phyloP scores from a whole-genome alignment of 2,329 filamentous ascomycete genomes.

The Fusarium sp. region DNA sequence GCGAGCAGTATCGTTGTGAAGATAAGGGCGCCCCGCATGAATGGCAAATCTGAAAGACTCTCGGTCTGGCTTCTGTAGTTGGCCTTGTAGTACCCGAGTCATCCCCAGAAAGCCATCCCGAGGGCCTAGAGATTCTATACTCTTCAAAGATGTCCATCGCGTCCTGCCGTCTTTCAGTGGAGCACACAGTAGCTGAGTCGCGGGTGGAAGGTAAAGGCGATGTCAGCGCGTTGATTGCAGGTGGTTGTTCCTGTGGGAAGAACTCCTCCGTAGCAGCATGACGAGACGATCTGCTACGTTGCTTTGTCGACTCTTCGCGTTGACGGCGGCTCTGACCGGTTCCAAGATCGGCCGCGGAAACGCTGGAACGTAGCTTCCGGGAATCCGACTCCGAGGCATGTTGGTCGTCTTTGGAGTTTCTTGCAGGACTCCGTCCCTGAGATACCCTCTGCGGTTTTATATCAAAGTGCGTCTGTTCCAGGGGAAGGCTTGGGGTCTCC shows the following conservation, averaged over 20 bases:
- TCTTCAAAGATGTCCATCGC: slow-evolving; percentile 65
- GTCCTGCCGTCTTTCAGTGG: slow-evolving; percentile 57
- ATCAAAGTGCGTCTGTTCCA: slow-evolving; percentile 42
- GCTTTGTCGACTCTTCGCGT: slow-evolving; percentile 3
- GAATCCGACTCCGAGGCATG: slow-evolving; percentile 7
- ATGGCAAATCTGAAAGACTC: slow-evolving; percentile 62
- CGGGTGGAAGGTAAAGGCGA: slow-evolving; percentile 26
- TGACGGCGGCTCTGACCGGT: not conserved
- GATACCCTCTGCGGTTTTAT: slow-evolving; percentile 32
- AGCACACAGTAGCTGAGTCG: slow-evolving; percentile 51
- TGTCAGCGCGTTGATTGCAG: not conserved
- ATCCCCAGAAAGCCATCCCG: slow-evolving; percentile 64
- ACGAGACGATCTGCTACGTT: not conserved
- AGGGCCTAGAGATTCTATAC: slow-evolving; percentile 62
- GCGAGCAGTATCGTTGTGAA: slow-evolving; percentile 59
- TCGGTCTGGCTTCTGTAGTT: slow-evolving; percentile 38
- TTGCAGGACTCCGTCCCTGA: slow-evolving; percentile 5
- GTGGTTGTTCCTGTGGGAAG: slow-evolving; percentile 8
- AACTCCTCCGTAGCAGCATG: slow-evolving; percentile 14
- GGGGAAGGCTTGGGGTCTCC: slow-evolving; percentile 30
- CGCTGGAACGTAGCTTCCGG: slow-evolving; percentile 22
- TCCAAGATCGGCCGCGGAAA: slow-evolving; percentile 24
- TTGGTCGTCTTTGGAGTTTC: slow-evolving; percentile 1
- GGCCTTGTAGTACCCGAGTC: slow-evolving; percentile 36
- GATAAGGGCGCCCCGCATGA: slow-evolving; percentile 62